Evolutionary conservation across 179 eudicot species (phyloP).

Genomic region (Vitellaria paradoxa): DNA sequence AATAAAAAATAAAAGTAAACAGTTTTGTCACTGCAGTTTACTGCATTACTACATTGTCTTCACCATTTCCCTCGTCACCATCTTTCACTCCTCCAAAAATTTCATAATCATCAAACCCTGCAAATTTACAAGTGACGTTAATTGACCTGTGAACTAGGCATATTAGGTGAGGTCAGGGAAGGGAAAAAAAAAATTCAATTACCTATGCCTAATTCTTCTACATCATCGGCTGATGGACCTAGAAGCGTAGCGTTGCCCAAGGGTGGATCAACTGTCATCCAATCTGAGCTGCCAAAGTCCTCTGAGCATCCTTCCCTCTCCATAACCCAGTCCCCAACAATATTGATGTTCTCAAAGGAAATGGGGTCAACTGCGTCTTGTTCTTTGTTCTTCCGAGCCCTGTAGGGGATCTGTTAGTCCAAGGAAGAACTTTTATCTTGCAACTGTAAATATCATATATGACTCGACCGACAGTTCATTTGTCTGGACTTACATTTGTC

Average conservation of each 20-base stretch:
- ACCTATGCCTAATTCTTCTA: slow-evolving; percentile 68
- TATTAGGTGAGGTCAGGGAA: not conserved
- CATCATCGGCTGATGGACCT: slow-evolving; percentile 51
- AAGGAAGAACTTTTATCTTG: not conserved
- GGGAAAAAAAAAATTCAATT: slow-evolving; percentile 13
- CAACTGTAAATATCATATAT: not conserved
- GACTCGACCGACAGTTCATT: not conserved
- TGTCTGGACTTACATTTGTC: slow-evolving; percentile 51
- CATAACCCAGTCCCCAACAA: slow-evolving; percentile 62
- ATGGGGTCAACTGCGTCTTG: slow-evolving; percentile 56
- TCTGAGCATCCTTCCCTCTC: slow-evolving; percentile 48
- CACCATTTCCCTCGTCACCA: slow-evolving; percentile 47
- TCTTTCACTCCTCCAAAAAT: slow-evolving; percentile 65
- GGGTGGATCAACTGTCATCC: slow-evolving; percentile 72
- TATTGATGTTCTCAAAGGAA: slow-evolving; percentile 40
- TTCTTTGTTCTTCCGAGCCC: slow-evolving; percentile 53
- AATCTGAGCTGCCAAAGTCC: slow-evolving; percentile 54
- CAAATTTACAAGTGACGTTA: slow-evolving; percentile 9
- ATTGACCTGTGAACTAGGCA: not conserved
- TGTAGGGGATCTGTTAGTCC: slow-evolving; percentile 21
- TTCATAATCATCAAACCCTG: slow-evolving; percentile 87
- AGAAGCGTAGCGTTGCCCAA: slow-evolving; percentile 39
- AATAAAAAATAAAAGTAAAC: not conserved
- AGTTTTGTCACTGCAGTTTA: slow-evolving; percentile 3
- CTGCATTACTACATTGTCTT: slow-evolving; percentile 20